phyloP scores from a whole-genome alignment of 768 basidiomycete species.

The Pisolithus tinctorius region DNA sequence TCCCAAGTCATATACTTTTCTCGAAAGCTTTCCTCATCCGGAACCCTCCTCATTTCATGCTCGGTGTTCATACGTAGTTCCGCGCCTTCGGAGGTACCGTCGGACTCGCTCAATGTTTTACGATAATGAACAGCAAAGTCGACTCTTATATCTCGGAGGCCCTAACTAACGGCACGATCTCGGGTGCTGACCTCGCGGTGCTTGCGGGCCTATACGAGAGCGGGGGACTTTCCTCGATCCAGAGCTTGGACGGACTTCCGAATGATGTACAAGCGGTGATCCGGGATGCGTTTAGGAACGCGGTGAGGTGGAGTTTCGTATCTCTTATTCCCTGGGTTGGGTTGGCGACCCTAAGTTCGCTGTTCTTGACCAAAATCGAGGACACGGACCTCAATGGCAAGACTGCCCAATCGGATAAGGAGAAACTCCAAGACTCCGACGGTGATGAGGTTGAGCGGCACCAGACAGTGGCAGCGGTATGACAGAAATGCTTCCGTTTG shows the following conservation, averaged over 20 bases:
- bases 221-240: constrained; percentile 27
- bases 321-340: constrained; percentile 44
- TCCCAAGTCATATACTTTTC: neutral
- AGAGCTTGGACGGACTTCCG: constrained; percentile 33
- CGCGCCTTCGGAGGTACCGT: constrained; percentile 45
- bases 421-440: neutral
- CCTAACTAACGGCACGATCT: constrained; percentile 23
- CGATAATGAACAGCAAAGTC: constrained; percentile 41
- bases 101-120: constrained; percentile 47
- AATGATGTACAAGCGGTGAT: constrained; percentile 28
- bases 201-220: constrained; percentile 20
- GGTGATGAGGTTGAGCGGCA: too few species aligned
- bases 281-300: constrained; percentile 35
- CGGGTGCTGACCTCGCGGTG: constrained; percentile 18
- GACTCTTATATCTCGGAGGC: constrained; percentile 24
- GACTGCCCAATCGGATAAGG: neutral
- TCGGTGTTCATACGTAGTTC: constrained; percentile 25
- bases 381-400: neutral
- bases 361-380: constrained; percentile 34
- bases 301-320: constrained; percentile 38
- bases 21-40: neutral
- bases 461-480: too few species aligned
- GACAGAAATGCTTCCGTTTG: too few species aligned
- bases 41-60: neutral
- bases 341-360: constrained; percentile 26